Evolutionary conservation across 805 yeast species (phyloP).

Genomic region (Spathaspora gorwiae): DNA sequence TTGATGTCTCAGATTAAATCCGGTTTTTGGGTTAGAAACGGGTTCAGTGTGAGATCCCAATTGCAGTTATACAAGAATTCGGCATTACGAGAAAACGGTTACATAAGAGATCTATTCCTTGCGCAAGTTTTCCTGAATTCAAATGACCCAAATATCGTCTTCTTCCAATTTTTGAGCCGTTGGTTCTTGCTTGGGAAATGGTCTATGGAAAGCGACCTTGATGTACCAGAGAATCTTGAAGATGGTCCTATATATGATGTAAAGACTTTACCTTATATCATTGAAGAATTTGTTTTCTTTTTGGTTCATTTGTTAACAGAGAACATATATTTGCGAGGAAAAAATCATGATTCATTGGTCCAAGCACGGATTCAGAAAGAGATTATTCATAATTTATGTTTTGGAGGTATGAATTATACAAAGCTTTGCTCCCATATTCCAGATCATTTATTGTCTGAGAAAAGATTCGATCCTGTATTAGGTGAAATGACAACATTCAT

Average conservation of each 20-base stretch:
- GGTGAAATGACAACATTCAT: constrained; percentile 29
- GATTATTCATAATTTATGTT: constrained; percentile 78
- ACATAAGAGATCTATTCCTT: constrained; percentile 69
- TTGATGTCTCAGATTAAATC: constrained; percentile 77
- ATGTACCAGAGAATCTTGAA: not conserved
- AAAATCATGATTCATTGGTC: constrained; percentile 43
- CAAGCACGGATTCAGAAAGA: constrained; percentile 57
- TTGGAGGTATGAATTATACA: constrained; percentile 67
- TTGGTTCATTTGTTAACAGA: constrained; percentile 68
- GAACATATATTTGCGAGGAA: constrained; percentile 51
- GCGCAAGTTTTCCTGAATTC: constrained; percentile 58
- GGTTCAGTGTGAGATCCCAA: constrained; percentile 74
- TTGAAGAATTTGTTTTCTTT: constrained; percentile 74
- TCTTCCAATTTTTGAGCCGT: constrained; percentile 56
- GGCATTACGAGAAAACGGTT: constrained; percentile 80
- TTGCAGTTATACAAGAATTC: constrained; percentile 72
- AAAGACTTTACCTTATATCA: constrained; percentile 53
- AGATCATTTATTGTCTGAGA: constrained; percentile 69
- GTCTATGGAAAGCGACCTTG: constrained; percentile 12
- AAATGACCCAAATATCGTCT: constrained; percentile 49
- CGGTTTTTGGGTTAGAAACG: constrained; percentile 94
- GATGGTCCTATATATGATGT: constrained; percentile 36
- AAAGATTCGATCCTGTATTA: constrained; percentile 57
- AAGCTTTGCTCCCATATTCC: constrained; percentile 67
- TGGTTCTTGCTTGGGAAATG: constrained; percentile 53